These are phyloP conservation scores for Plasmodium billcollinsi DNA, from an alignment of 169 alveolate genomes.

Conservation along the genomic window DNA sequence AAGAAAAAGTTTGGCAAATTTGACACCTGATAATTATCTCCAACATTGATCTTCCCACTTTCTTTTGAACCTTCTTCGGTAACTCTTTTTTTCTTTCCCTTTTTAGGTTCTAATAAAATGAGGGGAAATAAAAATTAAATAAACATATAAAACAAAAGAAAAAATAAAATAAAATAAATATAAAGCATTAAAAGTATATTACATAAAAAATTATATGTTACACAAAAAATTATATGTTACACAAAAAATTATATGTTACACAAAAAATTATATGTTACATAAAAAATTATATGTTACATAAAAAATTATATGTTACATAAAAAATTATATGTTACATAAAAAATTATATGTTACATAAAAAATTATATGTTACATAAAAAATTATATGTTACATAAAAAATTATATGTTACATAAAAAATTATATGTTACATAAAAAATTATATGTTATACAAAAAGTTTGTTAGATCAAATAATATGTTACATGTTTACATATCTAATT, in stretches of 20 bases:
- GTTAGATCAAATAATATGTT: too few relatives aligned
- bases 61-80: conserved; percentile 87
- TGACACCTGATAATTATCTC: conserved; percentile 89
- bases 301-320: too few relatives aligned
- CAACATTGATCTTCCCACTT: conserved; percentile 86
- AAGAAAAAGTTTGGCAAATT: conserved; percentile 88
- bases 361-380: too few relatives aligned
- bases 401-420: too few relatives aligned
- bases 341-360: background rate
- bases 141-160: background rate
- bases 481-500: background rate
- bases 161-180: background rate
- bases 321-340: too few relatives aligned
- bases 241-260: background rate
- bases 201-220: too few relatives aligned
- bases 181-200: background rate
- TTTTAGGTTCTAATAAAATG: conserved; percentile 35
- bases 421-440: too few relatives aligned
- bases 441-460: too few relatives aligned
- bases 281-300: background rate
- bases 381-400: background rate
- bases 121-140: background rate
- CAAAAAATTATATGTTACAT: background rate
- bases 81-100: conserved; percentile 83
- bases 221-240: too few relatives aligned